phyloP scores from a whole-genome alignment of 352 stramenopile genomes.

The Globisporangium okanoganense region DNA sequence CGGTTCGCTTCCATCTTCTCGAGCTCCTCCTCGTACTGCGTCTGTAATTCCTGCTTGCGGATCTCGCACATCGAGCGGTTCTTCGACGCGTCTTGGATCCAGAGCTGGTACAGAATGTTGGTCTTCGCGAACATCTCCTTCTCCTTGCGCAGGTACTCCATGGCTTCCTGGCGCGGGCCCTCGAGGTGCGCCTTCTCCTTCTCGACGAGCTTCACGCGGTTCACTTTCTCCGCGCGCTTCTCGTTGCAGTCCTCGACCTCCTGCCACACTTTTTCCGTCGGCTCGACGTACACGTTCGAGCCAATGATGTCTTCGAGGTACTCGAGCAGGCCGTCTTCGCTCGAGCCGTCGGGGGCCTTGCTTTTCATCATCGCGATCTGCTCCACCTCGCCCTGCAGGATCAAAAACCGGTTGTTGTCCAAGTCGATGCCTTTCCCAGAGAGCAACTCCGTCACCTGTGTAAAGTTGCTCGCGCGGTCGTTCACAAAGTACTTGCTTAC shows the following conservation, averaged over 20 bases:
- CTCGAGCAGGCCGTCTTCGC: constrained; percentile 98
- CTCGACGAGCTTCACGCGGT: constrained; percentile 98
- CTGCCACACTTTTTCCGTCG: constrained; percentile 91
- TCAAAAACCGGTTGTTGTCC: constrained; percentile 99
- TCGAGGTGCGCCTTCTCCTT: constrained; percentile 96
- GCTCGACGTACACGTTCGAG: constrained; percentile 96
- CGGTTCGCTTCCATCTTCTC: constrained; percentile 78
- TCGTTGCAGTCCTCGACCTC: constrained; percentile 94
- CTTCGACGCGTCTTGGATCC: constrained; percentile 76
- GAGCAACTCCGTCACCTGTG: constrained; percentile 93
- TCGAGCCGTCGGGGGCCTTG: constrained; percentile 90
- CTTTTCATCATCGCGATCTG: constrained; percentile 99
- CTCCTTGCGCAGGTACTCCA: constrained; percentile 94
- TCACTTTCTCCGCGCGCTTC: constrained; percentile 92
- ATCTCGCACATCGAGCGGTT: constrained; percentile 72
- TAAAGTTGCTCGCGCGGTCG: constrained; percentile 92
- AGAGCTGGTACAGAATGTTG: constrained; percentile 96
- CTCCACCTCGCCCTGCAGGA: constrained; percentile 95
- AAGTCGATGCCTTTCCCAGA: constrained; percentile 96
- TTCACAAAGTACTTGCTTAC: constrained; percentile 97
- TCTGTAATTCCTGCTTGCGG: constrained; percentile 56
- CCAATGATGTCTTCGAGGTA: constrained; percentile 99
- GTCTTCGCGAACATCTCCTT: constrained; percentile 95
- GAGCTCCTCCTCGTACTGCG: constrained; percentile 69
- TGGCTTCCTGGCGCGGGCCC: constrained; percentile 92